Conservation (phyloP, 2,329 filamentous ascomycete species). For the Trichoderma afroharzianum region DNA sequence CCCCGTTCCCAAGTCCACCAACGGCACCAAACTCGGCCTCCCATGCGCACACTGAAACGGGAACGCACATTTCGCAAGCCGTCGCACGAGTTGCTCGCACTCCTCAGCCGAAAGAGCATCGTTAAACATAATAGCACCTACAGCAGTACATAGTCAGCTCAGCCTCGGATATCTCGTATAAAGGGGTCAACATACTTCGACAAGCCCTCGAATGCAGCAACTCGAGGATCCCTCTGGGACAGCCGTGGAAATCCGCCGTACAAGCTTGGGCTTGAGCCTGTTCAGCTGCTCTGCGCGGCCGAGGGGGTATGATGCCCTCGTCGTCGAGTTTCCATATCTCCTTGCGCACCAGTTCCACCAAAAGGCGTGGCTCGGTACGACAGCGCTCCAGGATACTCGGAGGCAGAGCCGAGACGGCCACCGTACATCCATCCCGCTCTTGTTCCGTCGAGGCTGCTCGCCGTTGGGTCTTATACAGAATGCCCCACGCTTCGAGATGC, state of each 20-base stretch:
- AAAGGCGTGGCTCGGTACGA: slow-evolving; percentile 63
- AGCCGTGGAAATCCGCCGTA: slow-evolving; percentile 62
- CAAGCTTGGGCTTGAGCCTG: slow-evolving; percentile 38
- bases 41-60: slow-evolving; percentile 86
- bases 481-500: slow-evolving; percentile 71
- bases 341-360: slow-evolving; percentile 69
- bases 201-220: slow-evolving; percentile 74
- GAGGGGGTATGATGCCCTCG: slow-evolving; percentile 24
- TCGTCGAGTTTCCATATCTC: slow-evolving; percentile 68
- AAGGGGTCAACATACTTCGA: slow-evolving; percentile 50
- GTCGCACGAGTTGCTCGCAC: slow-evolving; percentile 54
- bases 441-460: not conserved
- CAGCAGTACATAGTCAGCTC: not conserved
- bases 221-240: slow-evolving; percentile 72
- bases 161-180: not conserved
- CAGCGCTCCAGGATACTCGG: slow-evolving; percentile 73
- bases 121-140: slow-evolving; percentile 79
- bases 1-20: slow-evolving; percentile 48
- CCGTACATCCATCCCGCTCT: slow-evolving; percentile 16
- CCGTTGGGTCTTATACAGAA: slow-evolving; percentile 53
- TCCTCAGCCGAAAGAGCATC: slow-evolving; percentile 58
- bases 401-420: slow-evolving; percentile 61
- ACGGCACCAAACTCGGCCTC: slow-evolving; percentile 60
- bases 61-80: slow-evolving; percentile 61
- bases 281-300: not conserved